Conservation (phyloP, 2,329 filamentous ascomycete species). For the Monosporascus sp. region DNA sequence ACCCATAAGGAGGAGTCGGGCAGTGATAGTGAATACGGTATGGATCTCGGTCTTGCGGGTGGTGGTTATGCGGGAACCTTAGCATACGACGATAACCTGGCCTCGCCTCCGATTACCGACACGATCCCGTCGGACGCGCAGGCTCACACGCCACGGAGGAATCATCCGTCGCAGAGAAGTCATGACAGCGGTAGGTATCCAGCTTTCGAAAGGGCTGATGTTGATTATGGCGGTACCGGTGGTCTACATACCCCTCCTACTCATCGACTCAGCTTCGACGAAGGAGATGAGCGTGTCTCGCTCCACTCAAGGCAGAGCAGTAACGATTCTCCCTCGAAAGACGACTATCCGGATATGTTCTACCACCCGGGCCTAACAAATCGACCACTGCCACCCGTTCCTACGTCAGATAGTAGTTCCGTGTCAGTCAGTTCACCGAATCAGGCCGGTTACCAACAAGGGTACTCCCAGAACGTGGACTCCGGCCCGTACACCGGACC, state of each 20-base stretch:
- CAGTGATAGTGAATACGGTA: constrained; percentile 69
- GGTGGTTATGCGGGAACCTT: constrained; percentile 60
- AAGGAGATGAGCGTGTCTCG: constrained; percentile 74
- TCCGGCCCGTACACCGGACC: constrained; percentile 39
- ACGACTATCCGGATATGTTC: constrained; percentile 84
- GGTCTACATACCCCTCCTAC: constrained; percentile 72
- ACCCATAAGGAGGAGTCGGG: constrained; percentile 49
- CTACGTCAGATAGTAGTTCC: constrained; percentile 57
- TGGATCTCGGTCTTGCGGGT: constrained; percentile 71
- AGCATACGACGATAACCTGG: constrained; percentile 44
- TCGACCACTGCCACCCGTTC: constrained; percentile 60
- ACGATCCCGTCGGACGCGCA: constrained; percentile 40
- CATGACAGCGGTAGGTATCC: constrained; percentile 36
- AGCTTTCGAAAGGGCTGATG: constrained; percentile 57
- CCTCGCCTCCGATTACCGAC: constrained; percentile 33
- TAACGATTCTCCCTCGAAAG: constrained; percentile 61
- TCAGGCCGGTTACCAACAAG: constrained; percentile 43
- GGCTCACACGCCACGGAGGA: constrained; percentile 40
- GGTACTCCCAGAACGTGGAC: constrained; percentile 44
- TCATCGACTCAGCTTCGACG: constrained; percentile 81
- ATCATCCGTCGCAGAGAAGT: constrained; percentile 31
- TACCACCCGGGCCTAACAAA: constrained; percentile 77
- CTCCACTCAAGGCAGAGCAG: constrained; percentile 51
- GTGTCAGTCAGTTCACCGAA: constrained; percentile 43
- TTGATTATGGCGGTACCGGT: constrained; percentile 87